Evolutionary conservation across 306 rosid genomes (phyloP).

Genomic region (Cyamopsis tetragonoloba): DNA sequence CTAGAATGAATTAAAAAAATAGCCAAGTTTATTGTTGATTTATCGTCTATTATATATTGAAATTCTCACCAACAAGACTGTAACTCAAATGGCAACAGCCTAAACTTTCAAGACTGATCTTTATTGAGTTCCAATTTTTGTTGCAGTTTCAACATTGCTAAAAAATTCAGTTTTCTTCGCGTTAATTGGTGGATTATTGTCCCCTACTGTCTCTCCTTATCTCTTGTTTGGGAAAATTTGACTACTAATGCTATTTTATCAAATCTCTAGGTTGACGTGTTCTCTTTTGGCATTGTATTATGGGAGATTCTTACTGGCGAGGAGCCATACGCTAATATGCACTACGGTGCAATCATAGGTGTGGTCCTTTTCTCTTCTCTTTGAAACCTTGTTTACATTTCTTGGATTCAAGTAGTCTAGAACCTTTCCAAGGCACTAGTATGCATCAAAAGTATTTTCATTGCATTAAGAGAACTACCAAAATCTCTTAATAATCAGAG

Average conservation of each 20-base stretch:
- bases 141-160: background rate
- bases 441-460: background rate
- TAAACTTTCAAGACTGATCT: background rate
- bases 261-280: constrained; percentile 71
- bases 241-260: constrained; percentile 15
- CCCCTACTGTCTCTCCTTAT: constrained; percentile 1
- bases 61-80: background rate
- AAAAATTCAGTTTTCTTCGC: background rate
- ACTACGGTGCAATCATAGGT: constrained; percentile 95
- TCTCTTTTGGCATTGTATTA: constrained; percentile 85
- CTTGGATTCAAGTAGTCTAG: background rate
- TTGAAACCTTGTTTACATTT: background rate
- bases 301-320: constrained; percentile 99
- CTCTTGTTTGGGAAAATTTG: background rate
- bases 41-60: background rate
- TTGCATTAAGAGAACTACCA: background rate
- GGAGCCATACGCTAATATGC: constrained; percentile 98
- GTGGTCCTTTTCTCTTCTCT: constrained; percentile 5
- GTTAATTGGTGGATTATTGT: background rate
- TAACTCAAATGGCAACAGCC: background rate
- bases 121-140: background rate
- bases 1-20: background rate
- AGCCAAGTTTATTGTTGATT: background rate
- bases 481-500: background rate
- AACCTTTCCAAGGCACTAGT: constrained; percentile 11